Percentiles rank a stretch among this genome's conserved stretches.
Evolutionary conservation across 2,329 filamentous ascomycete species (phyloP).

Genomic region (Sclerotiophoma versabilis): DNA sequence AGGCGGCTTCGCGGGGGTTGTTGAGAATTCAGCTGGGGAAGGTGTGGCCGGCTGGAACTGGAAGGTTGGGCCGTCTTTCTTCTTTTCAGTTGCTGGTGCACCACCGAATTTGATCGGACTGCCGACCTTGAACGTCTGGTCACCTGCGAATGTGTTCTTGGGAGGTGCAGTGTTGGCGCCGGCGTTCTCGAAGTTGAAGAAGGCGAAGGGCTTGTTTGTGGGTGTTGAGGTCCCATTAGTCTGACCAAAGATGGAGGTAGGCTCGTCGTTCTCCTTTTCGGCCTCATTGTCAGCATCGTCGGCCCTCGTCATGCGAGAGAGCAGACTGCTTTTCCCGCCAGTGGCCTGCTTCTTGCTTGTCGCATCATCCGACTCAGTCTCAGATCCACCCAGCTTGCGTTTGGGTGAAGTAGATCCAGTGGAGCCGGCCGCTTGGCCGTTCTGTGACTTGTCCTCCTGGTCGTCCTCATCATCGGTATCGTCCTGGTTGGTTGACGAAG

Average conservation of each 20-base stretch:
- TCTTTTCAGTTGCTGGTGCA: slow-evolving; percentile 29
- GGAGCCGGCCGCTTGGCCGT: slow-evolving; percentile 20
- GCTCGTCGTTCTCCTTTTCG: slow-evolving; percentile 33
- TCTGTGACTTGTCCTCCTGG: slow-evolving; percentile 20
- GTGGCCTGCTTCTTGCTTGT: slow-evolving; percentile 32
- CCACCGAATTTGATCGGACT: slow-evolving; percentile 47
- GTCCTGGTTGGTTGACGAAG: slow-evolving; percentile 41
- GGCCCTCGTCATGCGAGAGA: slow-evolving; percentile 39
- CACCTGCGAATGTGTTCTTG: slow-evolving; percentile 41
- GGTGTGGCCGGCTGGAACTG: slow-evolving; percentile 38
- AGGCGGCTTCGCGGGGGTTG: slow-evolving; percentile 37
- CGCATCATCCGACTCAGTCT: slow-evolving; percentile 35
- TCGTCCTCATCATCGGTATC: slow-evolving; percentile 34
- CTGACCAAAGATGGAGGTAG: slow-evolving; percentile 24
- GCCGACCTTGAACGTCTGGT: slow-evolving; percentile 48
- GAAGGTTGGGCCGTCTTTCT: slow-evolving; percentile 32
- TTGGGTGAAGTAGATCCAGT: slow-evolving; percentile 31
- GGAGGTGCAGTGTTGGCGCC: slow-evolving; percentile 37
- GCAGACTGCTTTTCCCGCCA: slow-evolving; percentile 27
- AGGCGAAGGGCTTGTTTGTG: slow-evolving; percentile 31
- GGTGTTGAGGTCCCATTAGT: slow-evolving; percentile 40
- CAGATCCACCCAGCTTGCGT: slow-evolving; percentile 33
- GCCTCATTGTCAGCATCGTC: slow-evolving; percentile 28
- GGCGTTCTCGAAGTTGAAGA: slow-evolving; percentile 42
- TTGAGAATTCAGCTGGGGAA: slow-evolving; percentile 34